These are phyloP conservation scores for Pythium volutum DNA, from an alignment of 352 stramenopile genomes.

Conservation along the genomic window DNA sequence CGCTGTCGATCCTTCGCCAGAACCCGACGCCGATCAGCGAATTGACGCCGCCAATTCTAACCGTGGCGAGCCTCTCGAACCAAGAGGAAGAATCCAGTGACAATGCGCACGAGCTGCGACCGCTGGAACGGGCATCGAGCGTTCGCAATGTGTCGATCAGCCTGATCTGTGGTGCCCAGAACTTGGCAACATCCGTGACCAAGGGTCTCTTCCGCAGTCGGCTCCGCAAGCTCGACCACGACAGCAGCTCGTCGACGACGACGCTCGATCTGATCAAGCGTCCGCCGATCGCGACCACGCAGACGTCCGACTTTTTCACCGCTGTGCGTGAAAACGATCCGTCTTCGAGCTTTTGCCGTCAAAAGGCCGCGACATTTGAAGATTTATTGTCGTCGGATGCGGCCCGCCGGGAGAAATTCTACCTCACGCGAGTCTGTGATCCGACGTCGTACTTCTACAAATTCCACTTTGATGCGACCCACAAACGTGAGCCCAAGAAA, in stretches of 20 bases:
- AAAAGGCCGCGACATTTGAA: conserved; percentile 74
- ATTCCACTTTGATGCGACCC: conserved; percentile 76
- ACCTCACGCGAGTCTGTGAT: conserved; percentile 77
- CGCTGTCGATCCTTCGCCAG: conserved; percentile 64
- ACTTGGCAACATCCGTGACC: conserved; percentile 63
- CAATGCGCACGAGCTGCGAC: conserved; percentile 3
- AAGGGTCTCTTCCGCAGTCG: conserved; percentile 74
- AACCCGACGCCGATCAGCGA: conserved; percentile 51
- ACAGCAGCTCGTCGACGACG: conserved; percentile 44
- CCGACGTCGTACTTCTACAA: conserved; percentile 91
- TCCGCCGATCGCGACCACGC: conserved; percentile 33
- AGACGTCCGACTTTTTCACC: conserved; percentile 75
- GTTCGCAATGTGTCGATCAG: conserved; percentile 72
- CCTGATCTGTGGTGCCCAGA: conserved; percentile 71
- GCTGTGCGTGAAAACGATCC: conserved; percentile 79
- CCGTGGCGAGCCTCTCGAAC: neutral
- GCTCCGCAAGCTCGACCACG: conserved; percentile 55
- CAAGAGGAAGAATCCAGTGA: neutral
- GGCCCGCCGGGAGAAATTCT: conserved; percentile 70
- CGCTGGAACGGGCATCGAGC: conserved; percentile 21
- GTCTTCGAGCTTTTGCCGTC: conserved; percentile 75
- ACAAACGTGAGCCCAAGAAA: conserved; percentile 65
- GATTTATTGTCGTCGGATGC: conserved; percentile 70
- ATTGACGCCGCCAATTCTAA: conserved; percentile 8
- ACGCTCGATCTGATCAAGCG: conserved; percentile 75